A percentile compares a stretch with the other conserved stretches of the same genome.
phyloP scores from a whole-genome alignment of 2,329 filamentous ascomycete species.

The Scedosporium boydii region DNA sequence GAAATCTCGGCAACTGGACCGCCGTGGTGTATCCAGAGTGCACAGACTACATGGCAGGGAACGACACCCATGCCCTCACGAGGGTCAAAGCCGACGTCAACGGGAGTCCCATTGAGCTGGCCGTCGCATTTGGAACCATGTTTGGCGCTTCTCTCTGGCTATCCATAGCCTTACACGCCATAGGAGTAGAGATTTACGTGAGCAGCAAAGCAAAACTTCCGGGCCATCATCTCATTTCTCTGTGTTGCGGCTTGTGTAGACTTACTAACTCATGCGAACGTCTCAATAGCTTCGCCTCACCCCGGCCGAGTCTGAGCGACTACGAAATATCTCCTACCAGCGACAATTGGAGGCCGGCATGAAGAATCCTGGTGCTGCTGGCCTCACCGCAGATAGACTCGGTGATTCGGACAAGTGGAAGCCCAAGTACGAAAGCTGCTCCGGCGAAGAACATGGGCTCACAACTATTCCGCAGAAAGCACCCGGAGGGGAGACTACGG shows the following conservation, averaged over 20 bases:
- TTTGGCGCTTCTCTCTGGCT: slow-evolving; percentile 48
- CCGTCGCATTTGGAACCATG: slow-evolving; percentile 31
- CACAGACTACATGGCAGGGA: slow-evolving; percentile 21
- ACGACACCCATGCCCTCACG: background rate
- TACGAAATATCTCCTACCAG: slow-evolving; percentile 46
- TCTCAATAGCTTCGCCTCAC: slow-evolving; percentile 36
- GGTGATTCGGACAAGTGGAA: slow-evolving; percentile 20
- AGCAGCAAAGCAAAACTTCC: slow-evolving; percentile 11
- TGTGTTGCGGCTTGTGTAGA: background rate
- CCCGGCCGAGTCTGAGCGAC: slow-evolving; percentile 39
- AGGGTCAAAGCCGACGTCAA: slow-evolving; percentile 23
- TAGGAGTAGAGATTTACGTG: slow-evolving; percentile 39
- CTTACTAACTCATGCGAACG: background rate
- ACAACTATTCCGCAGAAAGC: no score
- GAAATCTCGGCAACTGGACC: slow-evolving; percentile 18
- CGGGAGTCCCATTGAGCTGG: slow-evolving; percentile 19
- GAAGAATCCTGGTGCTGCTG: slow-evolving; percentile 35
- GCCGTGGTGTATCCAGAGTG: slow-evolving; percentile 35
- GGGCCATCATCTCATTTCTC: slow-evolving; percentile 10
- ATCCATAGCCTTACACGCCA: slow-evolving; percentile 37
- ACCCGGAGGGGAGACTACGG: no score
- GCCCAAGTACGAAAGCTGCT: background rate
- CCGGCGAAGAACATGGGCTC: no score
- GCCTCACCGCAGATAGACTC: slow-evolving; percentile 30
- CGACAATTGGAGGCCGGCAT: slow-evolving; percentile 45